Evolutionary conservation across 176 grass and related monocot species (phyloP).

Genomic region (Aegilops speltoides): DNA sequence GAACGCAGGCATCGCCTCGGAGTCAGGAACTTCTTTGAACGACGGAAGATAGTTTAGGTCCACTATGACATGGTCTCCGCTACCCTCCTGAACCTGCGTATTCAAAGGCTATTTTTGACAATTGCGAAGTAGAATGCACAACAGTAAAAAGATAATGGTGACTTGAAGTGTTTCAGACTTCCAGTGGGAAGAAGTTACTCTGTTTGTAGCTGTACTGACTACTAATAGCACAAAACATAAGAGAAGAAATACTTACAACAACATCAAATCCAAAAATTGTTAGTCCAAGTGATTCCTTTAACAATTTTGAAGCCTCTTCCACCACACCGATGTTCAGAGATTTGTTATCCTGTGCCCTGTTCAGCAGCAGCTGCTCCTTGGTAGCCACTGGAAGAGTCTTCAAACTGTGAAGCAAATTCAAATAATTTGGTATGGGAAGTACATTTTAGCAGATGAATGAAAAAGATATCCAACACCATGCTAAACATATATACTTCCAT

Average conservation of each 20-base stretch:
- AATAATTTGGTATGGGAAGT: neutral
- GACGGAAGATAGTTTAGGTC: constrained; percentile 93
- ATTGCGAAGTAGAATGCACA: neutral
- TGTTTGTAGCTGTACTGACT: neutral
- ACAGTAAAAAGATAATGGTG: neutral
- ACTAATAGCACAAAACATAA: constrained; percentile 11
- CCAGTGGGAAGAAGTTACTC: neutral
- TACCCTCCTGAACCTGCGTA: constrained; percentile 83
- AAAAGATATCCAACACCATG: neutral
- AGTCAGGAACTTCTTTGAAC: constrained; percentile 91
- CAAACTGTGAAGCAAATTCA: constrained; percentile 50
- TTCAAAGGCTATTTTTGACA: neutral
- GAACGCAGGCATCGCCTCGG: constrained; percentile 70
- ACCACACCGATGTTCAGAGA: constrained; percentile 51
- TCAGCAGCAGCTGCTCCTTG: constrained; percentile 49
- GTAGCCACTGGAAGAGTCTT: constrained; percentile 87
- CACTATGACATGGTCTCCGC: constrained; percentile 85
- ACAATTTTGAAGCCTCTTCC: constrained; percentile 57
- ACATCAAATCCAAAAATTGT: constrained; percentile 98
- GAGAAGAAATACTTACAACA: constrained; percentile 68
- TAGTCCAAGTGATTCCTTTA: constrained; percentile 67
- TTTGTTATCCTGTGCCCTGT: constrained; percentile 19
- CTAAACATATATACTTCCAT: neutral
- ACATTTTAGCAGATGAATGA: neutral
- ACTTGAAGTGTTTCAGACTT: neutral